These are phyloP conservation scores for Kuraishia ogatae DNA, from an alignment of 805 yeast species.

Conservation along the genomic window DNA sequence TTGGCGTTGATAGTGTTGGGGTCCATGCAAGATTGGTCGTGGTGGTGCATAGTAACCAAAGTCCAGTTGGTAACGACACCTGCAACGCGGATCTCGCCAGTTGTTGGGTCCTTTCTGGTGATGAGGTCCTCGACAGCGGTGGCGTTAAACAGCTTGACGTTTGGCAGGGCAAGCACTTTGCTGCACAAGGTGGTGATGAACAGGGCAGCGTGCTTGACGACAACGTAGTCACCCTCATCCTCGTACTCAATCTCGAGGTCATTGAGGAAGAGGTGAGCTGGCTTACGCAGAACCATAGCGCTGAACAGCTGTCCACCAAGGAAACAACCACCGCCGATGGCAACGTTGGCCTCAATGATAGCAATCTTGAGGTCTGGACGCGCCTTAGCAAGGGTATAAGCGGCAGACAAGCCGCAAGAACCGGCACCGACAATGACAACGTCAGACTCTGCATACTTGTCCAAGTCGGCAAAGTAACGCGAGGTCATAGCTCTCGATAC, in stretches of 20 bases:
- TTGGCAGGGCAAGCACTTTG: slow-evolving; percentile 62
- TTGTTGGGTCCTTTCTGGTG: slow-evolving; percentile 50
- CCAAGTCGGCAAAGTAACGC: slow-evolving; percentile 64
- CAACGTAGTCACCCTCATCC: slow-evolving; percentile 75
- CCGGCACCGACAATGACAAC: slow-evolving; percentile 75
- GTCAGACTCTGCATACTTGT: slow-evolving; percentile 68
- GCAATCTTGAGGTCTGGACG: slow-evolving; percentile 73
- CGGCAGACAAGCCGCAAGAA: slow-evolving; percentile 68
- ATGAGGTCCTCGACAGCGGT: slow-evolving; percentile 76
- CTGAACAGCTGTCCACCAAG: slow-evolving; percentile 70
- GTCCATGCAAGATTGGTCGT: slow-evolving; percentile 74
- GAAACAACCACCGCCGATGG: slow-evolving; percentile 79
- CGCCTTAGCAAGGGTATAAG: slow-evolving; percentile 62
- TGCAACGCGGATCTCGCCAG: slow-evolving; percentile 56
- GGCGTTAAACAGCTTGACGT: slow-evolving; percentile 70
- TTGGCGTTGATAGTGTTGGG: slow-evolving; percentile 65
- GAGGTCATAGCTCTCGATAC: slow-evolving; percentile 77
- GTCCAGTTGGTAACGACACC: slow-evolving; percentile 87
- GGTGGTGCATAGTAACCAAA: slow-evolving; percentile 66
- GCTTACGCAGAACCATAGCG: slow-evolving; percentile 75
- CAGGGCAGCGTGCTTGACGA: slow-evolving; percentile 72
- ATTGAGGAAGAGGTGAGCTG: slow-evolving; percentile 61
- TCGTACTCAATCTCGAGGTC: slow-evolving; percentile 60
- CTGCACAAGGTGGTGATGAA: slow-evolving; percentile 66
- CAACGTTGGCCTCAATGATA: slow-evolving; percentile 64